Conservation (phyloP, 2,329 filamentous ascomycete species). For the Arthrobotrys megalospora region DNA sequence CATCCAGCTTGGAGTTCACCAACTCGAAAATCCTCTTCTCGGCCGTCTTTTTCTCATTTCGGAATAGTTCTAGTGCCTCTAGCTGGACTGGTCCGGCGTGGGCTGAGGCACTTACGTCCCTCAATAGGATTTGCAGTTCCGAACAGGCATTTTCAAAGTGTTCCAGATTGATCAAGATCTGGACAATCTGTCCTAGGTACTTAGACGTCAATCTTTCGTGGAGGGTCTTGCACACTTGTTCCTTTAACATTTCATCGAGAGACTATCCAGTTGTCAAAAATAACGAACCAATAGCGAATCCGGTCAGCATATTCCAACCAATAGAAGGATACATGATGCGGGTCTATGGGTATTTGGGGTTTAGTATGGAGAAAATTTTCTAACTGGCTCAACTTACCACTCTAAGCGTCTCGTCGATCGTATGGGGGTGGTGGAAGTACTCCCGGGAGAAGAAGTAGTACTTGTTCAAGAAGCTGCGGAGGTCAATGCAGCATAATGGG, state of each 20-base stretch:
- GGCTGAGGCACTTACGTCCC: constrained; percentile 79
- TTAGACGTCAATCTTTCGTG: constrained; percentile 91
- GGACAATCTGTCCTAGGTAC: constrained; percentile 96
- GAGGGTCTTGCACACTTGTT: constrained; percentile 90
- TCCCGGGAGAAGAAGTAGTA: constrained; percentile 98
- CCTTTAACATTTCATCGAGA: constrained; percentile 92
- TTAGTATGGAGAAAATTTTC: constrained; percentile 56
- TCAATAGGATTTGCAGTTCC: constrained; percentile 89
- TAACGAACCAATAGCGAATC: constrained; percentile 50
- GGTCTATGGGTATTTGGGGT: constrained; percentile 24
- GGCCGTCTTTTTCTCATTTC: constrained; percentile 91
- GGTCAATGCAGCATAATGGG: constrained; percentile 96
- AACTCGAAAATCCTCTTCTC: constrained; percentile 98
- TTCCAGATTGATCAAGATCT: constrained; percentile 97
- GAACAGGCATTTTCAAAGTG: constrained; percentile 95
- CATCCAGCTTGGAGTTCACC: constrained; percentile 98
- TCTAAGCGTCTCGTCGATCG: constrained; percentile 89
- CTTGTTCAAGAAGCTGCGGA: constrained; percentile 96
- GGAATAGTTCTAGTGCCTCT: constrained; percentile 87
- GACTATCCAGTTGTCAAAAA: constrained; percentile 71
- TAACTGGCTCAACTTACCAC: constrained; percentile 72
- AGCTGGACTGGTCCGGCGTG: constrained; percentile 82
- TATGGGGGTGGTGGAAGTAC: constrained; percentile 89
- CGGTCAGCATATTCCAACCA: constrained; percentile 35
- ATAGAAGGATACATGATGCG: constrained; percentile 54